Conservation (phyloP, 2,329 filamentous ascomycete genomes). For the Lasiodiplodia theobromae region DNA sequence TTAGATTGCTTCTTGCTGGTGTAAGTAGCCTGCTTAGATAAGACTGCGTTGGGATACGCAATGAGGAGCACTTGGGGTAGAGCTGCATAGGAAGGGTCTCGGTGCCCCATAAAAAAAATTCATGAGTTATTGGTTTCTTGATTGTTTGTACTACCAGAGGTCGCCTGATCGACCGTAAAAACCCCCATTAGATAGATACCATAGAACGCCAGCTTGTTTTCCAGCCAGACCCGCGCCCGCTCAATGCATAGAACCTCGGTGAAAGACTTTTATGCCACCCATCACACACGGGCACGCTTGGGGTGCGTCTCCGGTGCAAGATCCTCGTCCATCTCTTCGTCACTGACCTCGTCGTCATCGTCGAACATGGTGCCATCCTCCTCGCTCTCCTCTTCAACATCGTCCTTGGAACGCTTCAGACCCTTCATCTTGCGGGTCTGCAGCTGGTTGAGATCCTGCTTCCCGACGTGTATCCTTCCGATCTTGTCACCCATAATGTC, state of each 20-base stretch:
- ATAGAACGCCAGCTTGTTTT: constrained; percentile 30
- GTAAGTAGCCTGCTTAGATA: background rate
- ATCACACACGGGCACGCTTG: constrained; percentile 29
- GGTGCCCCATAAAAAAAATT: background rate
- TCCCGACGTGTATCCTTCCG: constrained; percentile 87
- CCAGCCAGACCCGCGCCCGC: constrained; percentile 29
- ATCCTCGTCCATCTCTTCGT: constrained; percentile 36
- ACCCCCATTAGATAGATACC: constrained; percentile 27
- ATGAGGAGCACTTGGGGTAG: background rate
- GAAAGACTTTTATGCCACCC: constrained; percentile 16
- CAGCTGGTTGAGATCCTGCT: constrained; percentile 84
- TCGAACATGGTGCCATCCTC: constrained; percentile 35
- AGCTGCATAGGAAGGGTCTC: background rate
- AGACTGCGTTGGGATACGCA: background rate
- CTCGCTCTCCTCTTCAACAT: constrained; percentile 62
- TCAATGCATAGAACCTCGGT: constrained; percentile 27
- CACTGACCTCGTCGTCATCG: constrained; percentile 45
- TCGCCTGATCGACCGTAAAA: constrained; percentile 12
- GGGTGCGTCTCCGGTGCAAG: constrained; percentile 29
- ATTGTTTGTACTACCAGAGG: constrained; percentile 25
- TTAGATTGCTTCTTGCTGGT: background rate
- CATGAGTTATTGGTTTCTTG: constrained; percentile 6
- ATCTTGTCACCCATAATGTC: constrained; percentile 96
- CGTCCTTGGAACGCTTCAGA: constrained; percentile 80
- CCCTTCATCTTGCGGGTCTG: constrained; percentile 99